These are phyloP conservation scores for Straminergon stramineum DNA, from an alignment of 225 moss, liverwort and hornwort species.

Conservation along the genomic window DNA sequence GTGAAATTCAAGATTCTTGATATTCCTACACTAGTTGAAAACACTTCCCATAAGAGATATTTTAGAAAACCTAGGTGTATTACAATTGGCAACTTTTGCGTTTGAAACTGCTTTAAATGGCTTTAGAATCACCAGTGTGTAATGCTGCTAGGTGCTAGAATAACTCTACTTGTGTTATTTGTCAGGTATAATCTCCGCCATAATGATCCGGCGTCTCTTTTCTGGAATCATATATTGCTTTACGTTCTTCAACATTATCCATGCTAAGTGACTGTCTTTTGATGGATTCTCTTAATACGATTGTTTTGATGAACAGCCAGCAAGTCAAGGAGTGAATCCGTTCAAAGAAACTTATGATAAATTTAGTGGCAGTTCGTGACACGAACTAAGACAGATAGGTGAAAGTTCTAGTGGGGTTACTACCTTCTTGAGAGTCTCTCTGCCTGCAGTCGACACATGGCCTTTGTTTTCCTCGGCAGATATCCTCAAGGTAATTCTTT, in stretches of 20 bases:
- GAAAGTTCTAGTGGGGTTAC: slow-evolving; percentile 20
- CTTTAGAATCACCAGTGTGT: not conserved
- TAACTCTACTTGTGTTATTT: not conserved
- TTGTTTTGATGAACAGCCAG: slow-evolving; percentile 5
- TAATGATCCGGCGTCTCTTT: not conserved
- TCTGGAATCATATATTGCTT: not conserved
- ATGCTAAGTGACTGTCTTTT: not conserved
- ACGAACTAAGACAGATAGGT: slow-evolving; percentile 4
- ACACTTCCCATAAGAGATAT: not conserved
- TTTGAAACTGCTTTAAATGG: not conserved
- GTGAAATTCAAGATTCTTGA: not conserved
- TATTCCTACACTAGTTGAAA: not conserved
- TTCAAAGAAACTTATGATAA: slow-evolving; percentile 8
- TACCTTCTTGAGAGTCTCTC: slow-evolving; percentile 19
- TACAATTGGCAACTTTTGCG: not conserved
- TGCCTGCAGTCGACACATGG: slow-evolving; percentile 4
- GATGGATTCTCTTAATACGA: not conserved
- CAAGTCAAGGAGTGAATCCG: slow-evolving; percentile 5
- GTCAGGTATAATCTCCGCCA: not conserved
- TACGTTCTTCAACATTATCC: not conserved
- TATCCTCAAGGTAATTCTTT: slow-evolving; percentile 16
- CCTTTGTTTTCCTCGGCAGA: slow-evolving; percentile 4
- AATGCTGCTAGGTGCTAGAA: not conserved
- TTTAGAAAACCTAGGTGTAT: not conserved
- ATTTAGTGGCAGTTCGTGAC: slow-evolving; percentile 8